phyloP scores from a whole-genome alignment of 2,329 filamentous ascomycete genomes.

The Fusarium sp. region DNA sequence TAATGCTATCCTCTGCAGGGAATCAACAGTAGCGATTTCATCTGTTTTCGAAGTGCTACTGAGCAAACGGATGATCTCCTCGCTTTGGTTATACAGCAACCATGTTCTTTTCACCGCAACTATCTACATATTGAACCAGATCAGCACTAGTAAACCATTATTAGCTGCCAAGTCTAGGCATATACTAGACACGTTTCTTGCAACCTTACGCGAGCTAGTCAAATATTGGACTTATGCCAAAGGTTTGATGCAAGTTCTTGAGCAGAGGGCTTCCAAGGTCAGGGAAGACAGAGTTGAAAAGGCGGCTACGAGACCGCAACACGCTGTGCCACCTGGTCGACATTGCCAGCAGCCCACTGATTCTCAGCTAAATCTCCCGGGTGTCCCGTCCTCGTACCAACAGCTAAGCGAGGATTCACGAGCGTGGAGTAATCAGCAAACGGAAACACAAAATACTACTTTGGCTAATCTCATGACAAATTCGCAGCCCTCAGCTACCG shows the following conservation, averaged over 20 bases:
- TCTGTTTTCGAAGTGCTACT: slow-evolving; percentile 5
- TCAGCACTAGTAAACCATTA: neutral
- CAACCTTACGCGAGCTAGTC: neutral
- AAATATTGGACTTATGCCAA: slow-evolving; percentile 13
- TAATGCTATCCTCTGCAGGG: neutral
- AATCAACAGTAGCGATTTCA: neutral
- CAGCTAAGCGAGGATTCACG: neutral
- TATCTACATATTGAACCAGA: slow-evolving; percentile 5
- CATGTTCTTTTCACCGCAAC: slow-evolving; percentile 10
- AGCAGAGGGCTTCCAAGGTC: neutral
- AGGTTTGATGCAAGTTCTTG: neutral
- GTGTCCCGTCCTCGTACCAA: neutral
- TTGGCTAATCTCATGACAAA: neutral
- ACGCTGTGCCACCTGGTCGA: neutral
- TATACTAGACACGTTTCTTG: neutral
- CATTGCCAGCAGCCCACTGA: neutral
- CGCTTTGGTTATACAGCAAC: slow-evolving; percentile 11
- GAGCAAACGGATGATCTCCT: neutral
- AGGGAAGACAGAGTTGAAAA: neutral
- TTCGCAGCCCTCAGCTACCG: neutral
- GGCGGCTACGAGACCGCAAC: neutral
- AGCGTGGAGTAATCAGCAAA: neutral
- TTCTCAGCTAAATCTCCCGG: neutral
- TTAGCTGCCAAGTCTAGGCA: slow-evolving; percentile 1
- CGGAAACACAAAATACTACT: too few relatives aligned